Conservation (phyloP, 2,329 filamentous ascomycete genomes). For the Paracamarosporium sp. region DNA sequence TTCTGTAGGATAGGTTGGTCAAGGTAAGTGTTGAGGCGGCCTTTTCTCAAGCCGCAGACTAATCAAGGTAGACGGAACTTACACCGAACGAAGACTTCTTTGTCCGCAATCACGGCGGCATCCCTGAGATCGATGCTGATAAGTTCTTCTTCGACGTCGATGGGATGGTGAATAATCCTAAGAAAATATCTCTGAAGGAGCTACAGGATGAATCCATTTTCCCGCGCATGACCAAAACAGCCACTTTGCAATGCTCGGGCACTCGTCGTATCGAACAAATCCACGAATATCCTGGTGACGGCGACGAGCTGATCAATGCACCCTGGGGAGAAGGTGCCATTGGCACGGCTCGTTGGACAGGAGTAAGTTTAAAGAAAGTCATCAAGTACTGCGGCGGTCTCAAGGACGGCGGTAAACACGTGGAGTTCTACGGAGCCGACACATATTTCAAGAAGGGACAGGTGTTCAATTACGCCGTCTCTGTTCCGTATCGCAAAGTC, state of each 20-base stretch:
- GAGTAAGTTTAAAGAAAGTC: conserved; percentile 71
- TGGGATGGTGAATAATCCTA: conserved; percentile 66
- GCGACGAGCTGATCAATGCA: conserved; percentile 62
- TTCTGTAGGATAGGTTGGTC: conserved; percentile 56
- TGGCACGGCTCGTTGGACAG: conserved; percentile 67
- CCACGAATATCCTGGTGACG: conserved; percentile 68
- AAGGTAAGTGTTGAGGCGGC: conserved; percentile 31
- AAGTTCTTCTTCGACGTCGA: conserved; percentile 63
- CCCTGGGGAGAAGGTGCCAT: conserved; percentile 65
- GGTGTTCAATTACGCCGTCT: conserved; percentile 71
- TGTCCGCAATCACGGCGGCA: conserved; percentile 74
- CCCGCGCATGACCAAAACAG: conserved; percentile 63
- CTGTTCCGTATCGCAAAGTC: conserved; percentile 72
- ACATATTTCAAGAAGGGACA: conserved; percentile 75
- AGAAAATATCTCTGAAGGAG: conserved; percentile 64
- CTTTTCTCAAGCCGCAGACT: conserved; percentile 6
- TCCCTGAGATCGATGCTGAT: conserved; percentile 68
- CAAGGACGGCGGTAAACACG: conserved; percentile 61
- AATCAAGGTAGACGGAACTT: conserved; percentile 53
- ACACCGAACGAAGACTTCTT: conserved; percentile 71
- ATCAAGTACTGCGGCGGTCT: conserved; percentile 74
- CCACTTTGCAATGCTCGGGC: conserved; percentile 72
- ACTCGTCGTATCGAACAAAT: conserved; percentile 75
- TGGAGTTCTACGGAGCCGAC: conserved; percentile 74
- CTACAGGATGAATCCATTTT: conserved; percentile 67